Conservation (phyloP, 495 filamentous ascomycete species). For the Lentithecium fluviatile region DNA sequence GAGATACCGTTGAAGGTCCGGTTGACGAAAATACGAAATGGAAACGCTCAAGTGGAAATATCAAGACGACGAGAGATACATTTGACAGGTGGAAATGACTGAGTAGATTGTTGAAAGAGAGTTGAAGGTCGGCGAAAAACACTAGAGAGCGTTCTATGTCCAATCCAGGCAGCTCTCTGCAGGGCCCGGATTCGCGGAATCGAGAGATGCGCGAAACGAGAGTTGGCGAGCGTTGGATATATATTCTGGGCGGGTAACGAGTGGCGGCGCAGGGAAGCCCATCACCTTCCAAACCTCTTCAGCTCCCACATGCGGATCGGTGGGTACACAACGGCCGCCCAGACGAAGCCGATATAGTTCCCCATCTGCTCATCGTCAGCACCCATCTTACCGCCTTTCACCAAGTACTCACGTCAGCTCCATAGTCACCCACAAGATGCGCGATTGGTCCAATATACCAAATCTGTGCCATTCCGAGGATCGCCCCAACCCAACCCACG, state of each 20-base stretch:
- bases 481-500: slow-evolving; percentile 44
- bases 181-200: too few relatives aligned
- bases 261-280: not conserved
- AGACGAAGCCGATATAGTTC: slow-evolving; percentile 48
- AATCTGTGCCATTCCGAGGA: slow-evolving; percentile 46
- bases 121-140: too few relatives aligned
- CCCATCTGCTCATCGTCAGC: slow-evolving; percentile 42
- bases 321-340: slow-evolving; percentile 45
- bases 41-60: too few relatives aligned
- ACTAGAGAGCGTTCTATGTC: too few relatives aligned
- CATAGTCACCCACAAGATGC: slow-evolving; percentile 51
- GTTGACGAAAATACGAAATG: too few relatives aligned
- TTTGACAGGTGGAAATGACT: too few relatives aligned
- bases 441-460: slow-evolving; percentile 47
- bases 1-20: too few relatives aligned
- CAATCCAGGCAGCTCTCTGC: too few relatives aligned
- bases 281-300: slow-evolving; percentile 43
- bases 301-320: slow-evolving; percentile 43
- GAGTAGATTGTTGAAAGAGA: too few relatives aligned
- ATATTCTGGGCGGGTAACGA: not conserved
- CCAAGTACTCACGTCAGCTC: slow-evolving; percentile 54
- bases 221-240: too few relatives aligned
- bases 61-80: too few relatives aligned
- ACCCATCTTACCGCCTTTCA: not conserved
- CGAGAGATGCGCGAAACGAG: too few relatives aligned